Evolutionary conservation across 192 early-diverging fungal species (phyloP), one percentile per base, ranked within the genome.

Genomic region (Bifiguratus adelaidae): DNA sequence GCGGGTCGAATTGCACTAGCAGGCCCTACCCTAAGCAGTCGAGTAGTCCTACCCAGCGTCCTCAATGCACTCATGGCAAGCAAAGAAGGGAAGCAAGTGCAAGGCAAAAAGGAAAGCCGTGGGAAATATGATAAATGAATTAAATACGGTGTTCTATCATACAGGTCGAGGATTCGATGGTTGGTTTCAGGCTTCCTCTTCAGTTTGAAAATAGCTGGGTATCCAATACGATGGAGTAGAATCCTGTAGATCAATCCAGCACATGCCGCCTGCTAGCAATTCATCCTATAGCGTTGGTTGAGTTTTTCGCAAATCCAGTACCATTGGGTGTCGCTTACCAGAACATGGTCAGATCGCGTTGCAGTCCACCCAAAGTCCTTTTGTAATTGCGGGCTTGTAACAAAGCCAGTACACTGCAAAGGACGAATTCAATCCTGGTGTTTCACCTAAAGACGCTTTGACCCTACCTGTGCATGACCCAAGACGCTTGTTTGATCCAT

Each of bases 401-500:
- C 58, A 41, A 50, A 74, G 18, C 69, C 67, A 21, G 40, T 48
- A 20, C 55, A 34, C 56, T 67, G 23, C 12, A 36, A 44, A 9
- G 19, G 40, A 52, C 15, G 28, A 33, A 56, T 13, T 15, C 32
- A 21, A 29, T 18, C 20, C 28, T 6, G 26, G 21, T 5, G 29
- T 3, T 4, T 48, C 18, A 40, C 9, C 32, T 32, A 3, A 9
- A 21, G 13, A 30, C 7, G 1, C 0, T 32, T 11, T 21, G 20
- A 37, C 21, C 28, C 26, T 62, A 83, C 78, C 65, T 91, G 85
- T 0, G 90, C 88, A 25, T 90, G 44, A 0, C 63, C 53, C 15
- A 97, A 55, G 15, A 91, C 61, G 0, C 67, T 67, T 0, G 83
- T 66, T 25, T 83, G 82, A 62, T 97, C 94, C 3, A 62, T 65